Base-by-base conservation (phyloP, 2,329 filamentous ascomycete genomes). In the Didymella arachidicola region DNA sequence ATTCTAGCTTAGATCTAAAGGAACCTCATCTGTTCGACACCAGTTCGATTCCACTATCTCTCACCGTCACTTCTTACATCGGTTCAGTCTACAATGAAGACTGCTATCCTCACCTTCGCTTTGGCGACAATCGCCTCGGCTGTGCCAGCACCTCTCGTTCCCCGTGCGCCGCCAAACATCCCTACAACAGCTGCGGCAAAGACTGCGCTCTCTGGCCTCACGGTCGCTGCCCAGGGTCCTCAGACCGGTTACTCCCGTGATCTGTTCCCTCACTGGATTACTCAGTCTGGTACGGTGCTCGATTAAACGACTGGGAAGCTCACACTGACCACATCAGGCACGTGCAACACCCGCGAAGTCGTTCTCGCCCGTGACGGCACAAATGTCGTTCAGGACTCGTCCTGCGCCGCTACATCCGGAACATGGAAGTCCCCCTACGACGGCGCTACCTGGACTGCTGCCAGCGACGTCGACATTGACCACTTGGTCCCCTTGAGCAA, bases 401-500 rank as follows among this genome's bases (percentile, higher is more conserved):
- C 83, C 32, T 96, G 91, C 76, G 78, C 82, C 1, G 77, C 89
- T 0, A 87, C 83, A 0, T 86, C 84, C 3, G 91, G 92, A 4
- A 81, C 79, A 0, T 95, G 92, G 91, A 77, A 74, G 39, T 88
- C 85, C 34, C 89, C 89, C 0, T 95, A 90, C 72, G 91, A 94
- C 69, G 90, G 90, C 16, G 87, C 79, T 0, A 86, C 82, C 1
- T 92, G 89, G 88, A 89, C 86, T 0, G 79, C 81, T 0, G 85
- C 90, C 1, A 84, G 82, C 18, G 89, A 93, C 66, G 75, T 95
- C 1, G 90, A 94, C 66, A 94, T 95, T 59, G 92, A 95, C 74
- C 92, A 95, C 74, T 83, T 95, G 78, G 90, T 96, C 2, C 91
- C 92, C 0, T 75, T 96, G 60, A 88, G 89, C 72, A 92, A 93